These are phyloP conservation scores for Chrysoporthe austroafricana DNA, from an alignment of 2,329 filamentous ascomycete genomes.

Conservation along the genomic window DNA sequence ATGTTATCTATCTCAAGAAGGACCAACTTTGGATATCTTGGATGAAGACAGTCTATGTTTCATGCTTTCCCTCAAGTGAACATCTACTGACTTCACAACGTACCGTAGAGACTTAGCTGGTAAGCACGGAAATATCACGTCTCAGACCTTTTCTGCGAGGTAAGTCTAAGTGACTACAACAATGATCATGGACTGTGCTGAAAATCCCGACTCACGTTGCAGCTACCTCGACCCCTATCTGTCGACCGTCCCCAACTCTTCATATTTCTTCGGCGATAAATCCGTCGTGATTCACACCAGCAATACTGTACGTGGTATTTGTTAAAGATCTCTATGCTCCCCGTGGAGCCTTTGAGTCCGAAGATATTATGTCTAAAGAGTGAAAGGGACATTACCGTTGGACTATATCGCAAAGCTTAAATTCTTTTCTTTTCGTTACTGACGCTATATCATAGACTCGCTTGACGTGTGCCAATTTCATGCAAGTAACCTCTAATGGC, in stretches of 20 bases:
- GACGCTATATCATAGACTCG: background rate
- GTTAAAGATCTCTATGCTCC: too few species aligned
- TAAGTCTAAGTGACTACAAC: background rate
- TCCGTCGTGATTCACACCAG: conserved; percentile 1
- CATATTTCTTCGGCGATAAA: conserved; percentile 2
- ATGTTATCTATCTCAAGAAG: background rate
- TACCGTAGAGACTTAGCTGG: background rate
- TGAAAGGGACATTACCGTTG: too few species aligned
- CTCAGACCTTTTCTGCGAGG: background rate
- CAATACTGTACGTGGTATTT: background rate
- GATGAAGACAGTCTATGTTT: too few species aligned
- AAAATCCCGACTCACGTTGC: background rate
- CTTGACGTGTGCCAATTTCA: conserved; percentile 1
- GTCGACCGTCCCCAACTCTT: background rate
- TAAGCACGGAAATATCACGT: conserved; percentile 6
- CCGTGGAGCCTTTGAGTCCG: too few species aligned
- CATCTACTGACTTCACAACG: background rate
- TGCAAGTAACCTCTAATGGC: background rate
- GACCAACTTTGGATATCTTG: too few species aligned
- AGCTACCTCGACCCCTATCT: conserved; percentile 4
- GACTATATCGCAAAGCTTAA: too few species aligned
- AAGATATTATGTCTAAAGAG: too few species aligned
- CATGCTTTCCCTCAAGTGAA: background rate
- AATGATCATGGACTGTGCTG: background rate
- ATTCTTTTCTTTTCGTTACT: too few species aligned